Evolutionary conservation across 1,284 basidiomycete genomes (phyloP).

Genomic region (Austroboletus rostrupii): DNA sequence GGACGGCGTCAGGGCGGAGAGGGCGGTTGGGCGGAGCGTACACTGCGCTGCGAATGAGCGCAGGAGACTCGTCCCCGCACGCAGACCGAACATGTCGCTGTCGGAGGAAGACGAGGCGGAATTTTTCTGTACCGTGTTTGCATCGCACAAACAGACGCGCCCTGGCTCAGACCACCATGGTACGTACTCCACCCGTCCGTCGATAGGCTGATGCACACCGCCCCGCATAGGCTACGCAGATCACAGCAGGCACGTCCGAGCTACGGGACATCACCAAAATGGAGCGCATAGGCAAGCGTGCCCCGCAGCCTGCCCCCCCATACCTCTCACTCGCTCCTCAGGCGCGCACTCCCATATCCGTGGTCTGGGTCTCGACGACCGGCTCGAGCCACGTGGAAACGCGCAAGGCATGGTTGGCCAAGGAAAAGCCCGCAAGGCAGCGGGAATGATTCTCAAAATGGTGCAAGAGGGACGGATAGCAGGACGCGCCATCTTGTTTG

Average conservation of each 20-base stretch:
- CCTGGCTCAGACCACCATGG: no score
- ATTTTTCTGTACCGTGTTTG: conserved; percentile 23
- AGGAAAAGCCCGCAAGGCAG: conserved; percentile 90
- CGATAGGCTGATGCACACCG: conserved; percentile 11
- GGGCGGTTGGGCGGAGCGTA: conserved; percentile 1
- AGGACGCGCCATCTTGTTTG: conserved; percentile 92
- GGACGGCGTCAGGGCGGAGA: not conserved
- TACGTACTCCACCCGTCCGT: conserved; percentile 3
- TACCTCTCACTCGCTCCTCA: conserved; percentile 26
- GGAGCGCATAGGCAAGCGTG: conserved; percentile 84
- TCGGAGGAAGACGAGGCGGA: no score
- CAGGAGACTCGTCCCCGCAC: conserved; percentile 11
- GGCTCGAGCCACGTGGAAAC: conserved; percentile 83
- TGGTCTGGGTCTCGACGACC: conserved; percentile 89
- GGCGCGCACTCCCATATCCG: conserved; percentile 98
- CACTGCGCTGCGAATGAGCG: conserved; percentile 9
- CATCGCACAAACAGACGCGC: conserved; percentile 33
- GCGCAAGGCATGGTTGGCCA: conserved; percentile 98
- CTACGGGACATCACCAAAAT: conserved; percentile 91
- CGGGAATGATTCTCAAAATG: conserved; percentile 97
- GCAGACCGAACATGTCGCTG: conserved; percentile 18
- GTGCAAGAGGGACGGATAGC: conserved; percentile 95
- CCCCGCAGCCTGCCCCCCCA: not conserved
- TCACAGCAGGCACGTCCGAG: conserved; percentile 70
- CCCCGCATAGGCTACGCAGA: conserved; percentile 54